Base-by-base conservation (phyloP, 2,329 filamentous ascomycete species). In the Orbilia oligospora region DNA sequence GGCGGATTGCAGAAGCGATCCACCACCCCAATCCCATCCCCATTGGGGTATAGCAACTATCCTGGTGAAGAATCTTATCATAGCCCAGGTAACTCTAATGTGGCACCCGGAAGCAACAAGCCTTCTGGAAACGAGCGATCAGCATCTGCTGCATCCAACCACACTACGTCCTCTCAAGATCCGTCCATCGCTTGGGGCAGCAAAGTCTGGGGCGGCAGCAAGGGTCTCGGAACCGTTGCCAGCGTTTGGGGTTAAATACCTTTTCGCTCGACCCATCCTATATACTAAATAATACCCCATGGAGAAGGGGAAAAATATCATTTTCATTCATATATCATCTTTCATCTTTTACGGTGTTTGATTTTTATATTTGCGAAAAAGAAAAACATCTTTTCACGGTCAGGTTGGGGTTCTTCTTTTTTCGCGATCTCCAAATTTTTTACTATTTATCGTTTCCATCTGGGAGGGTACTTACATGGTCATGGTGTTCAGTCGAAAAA, bases 21-120 rank as follows among this genome's bases (percentile, higher is more conserved):
- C 0, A 97, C 93, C 6, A 97, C 94, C 1, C 94, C 95, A 68
- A 88, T 97, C 33, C 91, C 94, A n/a, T 97, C 94, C n/a, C 94
- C 94, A 12, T 87, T 96, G 66, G 91, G 91, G 84, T 91, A 91
- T 80, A 91, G 91, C 24, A 93, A 91, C 84, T 77, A 81, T 46
- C 61, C 70, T 41, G 87, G 87, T 80, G 88, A 89, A 76, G 84
- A 88, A 83, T 82, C 86, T 5, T 86, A 86, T 44, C 85, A 84
- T 46, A 85, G 90, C 80, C 86, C 33, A 76, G 81, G 81, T 81
- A 84, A 81, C 80, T 82, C 73, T 87, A 88, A 20, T 86, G 51
- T 46, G 46, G 68, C 72, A 68, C 80, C 69, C 20, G 69, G 69
- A 73, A 64, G 61, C 76, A 79, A 69, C 51, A 71, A 71, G 56